Conservation (phyloP, 2,329 filamentous ascomycete genomes). For the Calonectria hongkongensis region DNA sequence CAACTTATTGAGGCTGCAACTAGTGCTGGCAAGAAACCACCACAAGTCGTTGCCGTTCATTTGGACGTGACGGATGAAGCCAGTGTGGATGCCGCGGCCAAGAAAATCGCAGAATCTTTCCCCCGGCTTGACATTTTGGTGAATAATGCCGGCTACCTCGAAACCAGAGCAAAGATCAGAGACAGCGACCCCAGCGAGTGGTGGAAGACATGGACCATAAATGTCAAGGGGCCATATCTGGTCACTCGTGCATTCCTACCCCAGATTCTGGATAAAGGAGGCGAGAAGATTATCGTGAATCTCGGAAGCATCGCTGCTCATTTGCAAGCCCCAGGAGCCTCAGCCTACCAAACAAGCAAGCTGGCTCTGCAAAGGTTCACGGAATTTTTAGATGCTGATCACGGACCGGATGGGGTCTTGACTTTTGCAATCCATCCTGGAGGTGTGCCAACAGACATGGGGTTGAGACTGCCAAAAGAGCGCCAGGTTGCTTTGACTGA, state of each 20-base stretch:
- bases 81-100: slow-evolving; percentile 58
- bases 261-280: slow-evolving; percentile 58
- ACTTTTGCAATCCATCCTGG: slow-evolving; percentile 64
- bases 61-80: slow-evolving; percentile 61
- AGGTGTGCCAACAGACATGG: slow-evolving; percentile 60
- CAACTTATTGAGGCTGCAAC: slow-evolving; percentile 60
- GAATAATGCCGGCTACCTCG: slow-evolving; percentile 66
- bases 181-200: slow-evolving; percentile 66
- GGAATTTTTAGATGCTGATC: slow-evolving; percentile 68
- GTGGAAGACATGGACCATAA: slow-evolving; percentile 60
- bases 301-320: slow-evolving; percentile 66
- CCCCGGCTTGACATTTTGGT: slow-evolving; percentile 64
- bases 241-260: slow-evolving; percentile 69
- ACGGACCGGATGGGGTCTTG: slow-evolving; percentile 63
- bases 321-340: slow-evolving; percentile 58
- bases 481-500: slow-evolving; percentile 52
- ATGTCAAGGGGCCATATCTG: slow-evolving; percentile 69
- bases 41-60: slow-evolving; percentile 62
- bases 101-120: slow-evolving; percentile 54
- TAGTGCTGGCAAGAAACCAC: slow-evolving; percentile 55
- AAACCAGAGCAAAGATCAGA: slow-evolving; percentile 57
- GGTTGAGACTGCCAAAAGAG: slow-evolving; percentile 43
- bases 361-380: slow-evolving; percentile 69
- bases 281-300: slow-evolving; percentile 66
- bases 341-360: slow-evolving; percentile 69